phyloP scores from a whole-genome alignment of 208 protist species.

The Leptomonas seymouri region DNA sequence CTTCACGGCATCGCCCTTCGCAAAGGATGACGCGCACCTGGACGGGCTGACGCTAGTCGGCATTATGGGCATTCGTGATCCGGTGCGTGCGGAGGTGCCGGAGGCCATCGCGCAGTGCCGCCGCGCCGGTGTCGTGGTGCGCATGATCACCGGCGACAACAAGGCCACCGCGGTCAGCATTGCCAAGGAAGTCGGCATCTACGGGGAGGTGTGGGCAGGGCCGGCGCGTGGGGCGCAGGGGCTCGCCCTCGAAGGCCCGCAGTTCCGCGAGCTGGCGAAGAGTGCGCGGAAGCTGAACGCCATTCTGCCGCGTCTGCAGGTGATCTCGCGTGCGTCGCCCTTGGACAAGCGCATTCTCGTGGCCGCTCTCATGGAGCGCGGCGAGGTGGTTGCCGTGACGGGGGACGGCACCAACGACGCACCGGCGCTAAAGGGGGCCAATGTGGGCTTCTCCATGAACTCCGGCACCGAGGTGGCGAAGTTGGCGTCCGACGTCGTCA shows the following conservation, averaged over 20 bases:
- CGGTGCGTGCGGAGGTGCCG: constrained; percentile 93
- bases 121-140: constrained; percentile 93
- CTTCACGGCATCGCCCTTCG: constrained; percentile 41
- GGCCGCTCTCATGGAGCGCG: constrained; percentile 57
- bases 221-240: constrained; percentile 29
- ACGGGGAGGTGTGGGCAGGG: constrained; percentile 28
- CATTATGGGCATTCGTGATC: constrained; percentile 94
- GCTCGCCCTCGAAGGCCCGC: constrained; percentile 84
- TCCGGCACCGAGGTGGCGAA: constrained; percentile 94
- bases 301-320: constrained; percentile 77
- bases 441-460: constrained; percentile 98
- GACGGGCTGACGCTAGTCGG: constrained; percentile 54
- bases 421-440: constrained; percentile 98
- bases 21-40: constrained; percentile 23
- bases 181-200: constrained; percentile 54
- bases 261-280: constrained; percentile 86
- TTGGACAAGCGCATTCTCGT: constrained; percentile 93
- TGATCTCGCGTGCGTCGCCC: constrained; percentile 96
- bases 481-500: constrained; percentile 95
- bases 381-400: constrained; percentile 95
- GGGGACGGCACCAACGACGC: constrained; percentile 97
- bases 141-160: constrained; percentile 98
- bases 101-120: constrained; percentile 87
- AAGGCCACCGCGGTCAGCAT: constrained; percentile 93
- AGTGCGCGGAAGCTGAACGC: constrained; percentile 50